Evolutionary conservation across 768 basidiomycete genomes (phyloP), one percentile per base, ranked within the genome.

Genomic region (Kwoniella sp.): DNA sequence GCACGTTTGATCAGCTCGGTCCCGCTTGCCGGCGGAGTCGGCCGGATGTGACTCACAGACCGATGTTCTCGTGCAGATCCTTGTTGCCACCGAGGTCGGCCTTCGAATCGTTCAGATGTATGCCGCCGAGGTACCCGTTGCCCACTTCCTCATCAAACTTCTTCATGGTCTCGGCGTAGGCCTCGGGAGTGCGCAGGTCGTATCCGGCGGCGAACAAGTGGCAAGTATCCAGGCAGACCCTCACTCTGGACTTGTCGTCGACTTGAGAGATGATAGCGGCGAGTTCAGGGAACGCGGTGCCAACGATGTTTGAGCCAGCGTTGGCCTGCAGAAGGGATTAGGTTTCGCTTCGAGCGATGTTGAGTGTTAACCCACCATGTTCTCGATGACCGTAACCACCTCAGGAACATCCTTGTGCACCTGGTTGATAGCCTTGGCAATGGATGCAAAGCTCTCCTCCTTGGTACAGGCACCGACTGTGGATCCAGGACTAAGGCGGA

Each of bases 21-120:
- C n/a, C n/a, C n/a, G n/a, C n/a, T n/a, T n/a, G n/a, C n/a, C n/a
- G n/a, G n/a, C n/a, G n/a, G n/a, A n/a, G n/a, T n/a, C n/a, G n/a
- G n/a, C n/a, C n/a, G n/a, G n/a, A n/a, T n/a, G n/a, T n/a, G n/a
- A 79, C 85, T 57, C 65, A 87, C 85, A 87, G 69, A 19, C 89
- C 89, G 31, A 91, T 84, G 56, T 88, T 90, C 70, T 89, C 83
- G 60, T 91, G 89, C 32, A 87, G 75, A 62, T 91, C 89, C 59
- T 82, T 84, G 11, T 84, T 84, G 3, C 78, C 80, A 11, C 82
- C 62, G 9, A 70, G 77, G 1, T 75, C 77, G 8, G 79, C 80
- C 69, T 88, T 87, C 11, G 86, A 86, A 68, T 90, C 89, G 66
- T 92, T 92, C 38, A 90, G 67, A 63, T 92, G 89, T 81, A 90